Evolutionary conservation across 352 stramenopile species (phyloP), one percentile per base, ranked within the genome.

Genomic region (Blastocystis hominis): DNA sequence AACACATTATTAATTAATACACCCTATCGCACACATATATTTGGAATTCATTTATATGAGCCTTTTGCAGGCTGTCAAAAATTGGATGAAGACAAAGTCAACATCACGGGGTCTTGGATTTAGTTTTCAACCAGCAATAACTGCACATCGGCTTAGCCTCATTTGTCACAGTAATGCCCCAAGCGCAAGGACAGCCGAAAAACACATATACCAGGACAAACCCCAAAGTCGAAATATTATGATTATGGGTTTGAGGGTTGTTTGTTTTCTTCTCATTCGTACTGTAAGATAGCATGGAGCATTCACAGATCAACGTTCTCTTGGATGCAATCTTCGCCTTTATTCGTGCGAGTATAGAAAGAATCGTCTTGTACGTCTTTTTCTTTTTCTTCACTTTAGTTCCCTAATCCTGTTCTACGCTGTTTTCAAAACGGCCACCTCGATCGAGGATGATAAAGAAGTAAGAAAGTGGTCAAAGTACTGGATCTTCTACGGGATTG

Each of bases 121-220:
- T 80, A 80, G 70, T 80, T 80, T 80, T 80, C 70, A 80, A 80
- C 50, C 50, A 80, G 70, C 70, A 80, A 80, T 80, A 80, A 80
- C 70, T 80, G 70, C 55, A 80, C 70, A 47, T 80, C 70, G 70
- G 70, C 70, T 64, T 64, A 80, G 70, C 70, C 70, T 80, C 70
- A 80, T 80, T 80, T 47, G 70, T 80, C 70, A 80, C 70, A 80
- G 70, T 80, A 80, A 80, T 80, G 70, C 70, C 70, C 70, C 70
- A 80, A 80, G 70, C 70, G 70, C 70, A 80, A 80, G 70, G 70
- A 80, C 70, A 80, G 44, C n/a, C n/a, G 6, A 17, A 46, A 2
- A 40, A 63, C 42, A 4, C 2, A n/a, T 64, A 3, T 9, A 40
- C 3, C 9, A 20, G 5, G 17, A 61, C 24, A 80, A 47, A 34